Conservation (phyloP, 805 yeast species). For the Ogataea trehaloabstinens region DNA sequence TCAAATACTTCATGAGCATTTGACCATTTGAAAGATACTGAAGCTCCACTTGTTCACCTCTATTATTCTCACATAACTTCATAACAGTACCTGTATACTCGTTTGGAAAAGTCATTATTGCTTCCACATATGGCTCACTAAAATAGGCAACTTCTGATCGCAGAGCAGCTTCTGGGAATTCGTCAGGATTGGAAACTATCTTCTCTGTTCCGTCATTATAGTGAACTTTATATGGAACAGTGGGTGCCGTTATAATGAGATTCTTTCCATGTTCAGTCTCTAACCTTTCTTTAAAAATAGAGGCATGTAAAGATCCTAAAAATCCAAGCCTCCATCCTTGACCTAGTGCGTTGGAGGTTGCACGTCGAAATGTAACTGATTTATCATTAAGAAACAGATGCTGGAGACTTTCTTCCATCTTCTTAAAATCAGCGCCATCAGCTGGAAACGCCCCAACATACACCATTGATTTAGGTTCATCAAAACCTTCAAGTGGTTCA, state of each 20-base stretch:
- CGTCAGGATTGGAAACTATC: conserved; percentile 85
- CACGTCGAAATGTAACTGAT: conserved; percentile 84
- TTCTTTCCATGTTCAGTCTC: conserved; percentile 94
- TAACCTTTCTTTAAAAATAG: conserved; percentile 87
- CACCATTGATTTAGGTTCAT: conserved; percentile 97
- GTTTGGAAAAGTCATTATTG: conserved; percentile 84
- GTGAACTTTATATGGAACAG: conserved; percentile 86
- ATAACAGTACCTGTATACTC: conserved; percentile 88
- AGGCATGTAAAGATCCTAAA: conserved; percentile 90
- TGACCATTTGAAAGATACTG: conserved; percentile 79
- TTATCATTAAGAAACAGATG: conserved; percentile 89
- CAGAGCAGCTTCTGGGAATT: conserved; percentile 68
- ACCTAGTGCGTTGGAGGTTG: conserved; percentile 90
- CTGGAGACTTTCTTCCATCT: conserved; percentile 84
- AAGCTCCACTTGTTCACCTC: conserved; percentile 81
- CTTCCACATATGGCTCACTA: conserved; percentile 85
- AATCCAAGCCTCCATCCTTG: conserved; percentile 98
- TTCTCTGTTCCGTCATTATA: conserved; percentile 61
- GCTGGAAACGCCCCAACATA: conserved; percentile 98
- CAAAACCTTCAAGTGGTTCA: conserved; percentile 89
- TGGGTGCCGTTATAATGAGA: conserved; percentile 89
- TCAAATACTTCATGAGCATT: conserved; percentile 70
- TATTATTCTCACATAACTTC: conserved; percentile 75
- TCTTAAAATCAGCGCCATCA: conserved; percentile 86
- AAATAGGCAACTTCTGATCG: conserved; percentile 46